Base-by-base conservation (phyloP, 2,329 filamentous ascomycete species). In the Aspergillus pseudotamarii region DNA sequence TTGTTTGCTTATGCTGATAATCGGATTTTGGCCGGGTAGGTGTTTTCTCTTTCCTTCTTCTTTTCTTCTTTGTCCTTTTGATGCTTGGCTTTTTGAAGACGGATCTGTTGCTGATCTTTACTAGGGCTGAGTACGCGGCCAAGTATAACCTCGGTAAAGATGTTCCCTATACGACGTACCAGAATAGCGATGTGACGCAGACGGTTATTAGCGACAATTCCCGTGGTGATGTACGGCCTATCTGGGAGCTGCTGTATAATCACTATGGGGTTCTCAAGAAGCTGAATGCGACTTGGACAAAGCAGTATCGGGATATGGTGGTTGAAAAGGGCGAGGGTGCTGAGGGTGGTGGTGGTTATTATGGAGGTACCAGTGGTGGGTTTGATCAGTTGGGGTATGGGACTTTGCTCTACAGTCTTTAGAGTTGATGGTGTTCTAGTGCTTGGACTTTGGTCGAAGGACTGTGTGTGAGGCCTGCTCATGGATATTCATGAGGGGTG, bases 301-400 rank as follows among this genome's bases (percentile, higher is more conserved):
- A 71, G n/a, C 59, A 64, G 9, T 80, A 78, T 58, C 75, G 80
- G 2, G 75, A 81, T 57, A 62, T 71, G 48, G 78, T 79, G 16
- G 69, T 70, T n/a, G 66, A 75, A n/a, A 64, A 69, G 8, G 71
- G 69, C 0, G 66, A 62, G n/a, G 79, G 78, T 10, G 76, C 76
- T 5, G 81, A 83, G 64, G 81, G 81, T 0, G 81, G 81, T 23
- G 80, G 80, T 58, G 80, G 81, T 12, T 71, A 82, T 61, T 83
- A 82, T 63, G 80, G 78, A 8, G 36, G 72, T 16, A 78, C 63
- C 46, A 78, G 74, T 36, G 80, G 80, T 5, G 80, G 80, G 0
- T 83, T 75, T 62, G 81, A 83, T 65, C 73, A 76, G 45, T 68
- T 79, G 21, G 77, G 77, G 0, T 76, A 74, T 65, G 76, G 76